Percentiles rank a stretch among this genome's conserved stretches.
Evolutionary conservation across 1,139 yeast species (phyloP).

Genomic region (Blastobotrys aristatus): DNA sequence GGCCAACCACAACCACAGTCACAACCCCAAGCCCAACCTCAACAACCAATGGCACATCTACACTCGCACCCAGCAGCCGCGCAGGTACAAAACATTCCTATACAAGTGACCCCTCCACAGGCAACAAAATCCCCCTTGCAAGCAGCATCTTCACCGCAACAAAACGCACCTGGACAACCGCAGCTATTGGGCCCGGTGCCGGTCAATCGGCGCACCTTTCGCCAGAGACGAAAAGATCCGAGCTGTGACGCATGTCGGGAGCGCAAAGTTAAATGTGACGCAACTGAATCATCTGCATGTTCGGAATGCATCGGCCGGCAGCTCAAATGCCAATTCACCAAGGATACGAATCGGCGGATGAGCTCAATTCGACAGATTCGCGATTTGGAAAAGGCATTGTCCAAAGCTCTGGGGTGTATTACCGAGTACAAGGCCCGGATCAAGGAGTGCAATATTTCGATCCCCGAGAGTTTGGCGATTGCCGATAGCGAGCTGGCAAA

Average conservation of each 20-base stretch:
- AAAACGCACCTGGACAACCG: neutral
- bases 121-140: conserved; percentile 6
- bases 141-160: conserved; percentile 10
- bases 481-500: conserved; percentile 18
- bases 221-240: conserved; percentile 32
- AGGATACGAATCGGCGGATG: conserved; percentile 27
- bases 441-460: conserved; percentile 19
- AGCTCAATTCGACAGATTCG: conserved; percentile 25
- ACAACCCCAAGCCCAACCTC: neutral
- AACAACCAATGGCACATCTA: neutral
- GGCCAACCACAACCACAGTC: neutral
- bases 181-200: conserved; percentile 10
- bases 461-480: conserved; percentile 22
- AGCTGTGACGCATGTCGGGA: conserved; percentile 35
- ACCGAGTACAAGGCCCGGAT: conserved; percentile 18
- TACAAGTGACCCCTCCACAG: conserved; percentile 4
- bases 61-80: neutral
- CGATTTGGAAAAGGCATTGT: conserved; percentile 21
- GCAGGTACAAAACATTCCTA: too few species aligned
- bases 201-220: conserved; percentile 22
- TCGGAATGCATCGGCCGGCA: conserved; percentile 30
- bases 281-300: conserved; percentile 30
- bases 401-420: conserved; percentile 15
- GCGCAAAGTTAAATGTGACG: conserved; percentile 34
- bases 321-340: conserved; percentile 32